Conservation (phyloP, 2,329 filamentous ascomycete species). For the Trichoderma oligosporum region DNA sequence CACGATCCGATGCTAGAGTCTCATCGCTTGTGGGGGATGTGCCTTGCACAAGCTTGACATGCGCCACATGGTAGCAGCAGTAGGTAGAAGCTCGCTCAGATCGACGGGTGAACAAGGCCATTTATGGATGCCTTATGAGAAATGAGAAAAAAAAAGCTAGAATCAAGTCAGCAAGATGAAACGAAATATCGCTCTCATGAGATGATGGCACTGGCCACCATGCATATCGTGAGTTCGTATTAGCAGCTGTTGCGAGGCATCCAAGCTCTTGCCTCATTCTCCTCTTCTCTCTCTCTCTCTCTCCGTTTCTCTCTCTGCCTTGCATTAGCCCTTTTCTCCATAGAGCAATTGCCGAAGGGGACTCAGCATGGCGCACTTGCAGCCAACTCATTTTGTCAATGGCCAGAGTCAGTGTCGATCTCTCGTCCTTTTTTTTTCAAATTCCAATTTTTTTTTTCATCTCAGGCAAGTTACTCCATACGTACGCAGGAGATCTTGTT, state of each 20-base stretch:
- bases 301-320: neutral
- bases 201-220: constrained; percentile 13
- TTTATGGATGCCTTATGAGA: neutral
- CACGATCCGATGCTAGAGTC: neutral
- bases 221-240: constrained; percentile 9
- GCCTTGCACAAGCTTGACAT: neutral
- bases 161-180: constrained; percentile 6
- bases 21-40: constrained; percentile 1
- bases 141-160: neutral
- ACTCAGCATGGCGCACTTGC: neutral
- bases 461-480: no score
- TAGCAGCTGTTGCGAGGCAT: neutral
- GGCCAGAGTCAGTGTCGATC: neutral
- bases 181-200: constrained; percentile 6
- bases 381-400: neutral
- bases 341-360: neutral
- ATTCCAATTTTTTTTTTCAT: neutral
- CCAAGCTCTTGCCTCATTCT: neutral
- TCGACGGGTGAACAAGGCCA: neutral
- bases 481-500: neutral
- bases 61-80: constrained; percentile 9
- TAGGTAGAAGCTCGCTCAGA: constrained; percentile 1
- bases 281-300: neutral
- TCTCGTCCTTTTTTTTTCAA: neutral
- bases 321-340: neutral